These are phyloP conservation scores for Edaphochlamys debaryana DNA, from an alignment of 139 green algal species.

Conservation along the genomic window DNA sequence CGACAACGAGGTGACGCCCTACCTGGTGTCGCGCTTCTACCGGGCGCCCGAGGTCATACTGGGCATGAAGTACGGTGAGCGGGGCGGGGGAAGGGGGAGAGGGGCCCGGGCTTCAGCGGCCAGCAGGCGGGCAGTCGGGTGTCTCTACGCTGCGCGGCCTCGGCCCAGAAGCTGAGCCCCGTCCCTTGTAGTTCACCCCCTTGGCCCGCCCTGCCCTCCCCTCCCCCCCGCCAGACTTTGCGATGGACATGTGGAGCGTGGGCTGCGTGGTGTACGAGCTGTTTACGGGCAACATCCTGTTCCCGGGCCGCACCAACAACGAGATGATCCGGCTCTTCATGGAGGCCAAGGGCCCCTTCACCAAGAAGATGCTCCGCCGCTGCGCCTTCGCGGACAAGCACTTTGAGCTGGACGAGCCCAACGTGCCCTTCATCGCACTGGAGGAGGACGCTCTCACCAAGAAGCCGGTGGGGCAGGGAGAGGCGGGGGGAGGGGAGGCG, in stretches of 20 bases:
- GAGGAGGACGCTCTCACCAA: slow-evolving; percentile 87
- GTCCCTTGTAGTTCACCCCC: too few species aligned
- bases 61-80: slow-evolving; percentile 91
- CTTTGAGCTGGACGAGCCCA: slow-evolving; percentile 84
- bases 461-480: slow-evolving; percentile 63
- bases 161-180: too few species aligned
- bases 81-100: background rate
- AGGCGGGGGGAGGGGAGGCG: too few species aligned
- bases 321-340: slow-evolving; percentile 98
- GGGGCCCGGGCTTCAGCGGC: too few species aligned
- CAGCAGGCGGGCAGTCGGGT: too few species aligned
- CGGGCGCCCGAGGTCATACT: slow-evolving; percentile 96
- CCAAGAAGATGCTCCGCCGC: slow-evolving; percentile 90
- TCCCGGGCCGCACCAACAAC: slow-evolving; percentile 97
- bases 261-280: slow-evolving; percentile 98
- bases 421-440: slow-evolving; percentile 76
- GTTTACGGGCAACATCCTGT: slow-evolving; percentile 96
- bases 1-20: slow-evolving; percentile 97
- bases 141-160: too few species aligned
- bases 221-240: slow-evolving; percentile 69
- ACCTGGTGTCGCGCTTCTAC: slow-evolving; percentile 98
- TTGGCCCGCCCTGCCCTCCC: too few species aligned
- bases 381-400: slow-evolving; percentile 74
- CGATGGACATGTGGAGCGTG: slow-evolving; percentile 97
- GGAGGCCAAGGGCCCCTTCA: slow-evolving; percentile 95